A percentile compares a stretch with the other conserved stretches of the same genome.
Evolutionary conservation across 2,329 filamentous ascomycete genomes (phyloP).

Genomic region (Phialophora tarda): DNA sequence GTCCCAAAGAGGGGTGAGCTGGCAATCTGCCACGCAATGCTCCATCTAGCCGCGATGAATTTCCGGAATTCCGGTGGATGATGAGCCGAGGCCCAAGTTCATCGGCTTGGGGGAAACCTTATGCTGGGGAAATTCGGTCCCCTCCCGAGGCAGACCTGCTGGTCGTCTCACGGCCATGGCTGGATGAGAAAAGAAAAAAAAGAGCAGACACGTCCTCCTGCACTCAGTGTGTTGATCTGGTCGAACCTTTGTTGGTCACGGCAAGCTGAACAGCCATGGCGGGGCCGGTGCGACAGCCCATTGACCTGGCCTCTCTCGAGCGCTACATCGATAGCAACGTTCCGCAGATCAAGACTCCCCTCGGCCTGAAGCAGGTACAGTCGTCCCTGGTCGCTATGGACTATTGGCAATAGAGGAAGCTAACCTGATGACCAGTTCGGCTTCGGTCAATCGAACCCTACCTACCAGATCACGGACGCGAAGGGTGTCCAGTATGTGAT

Average conservation of each 20-base stretch:
- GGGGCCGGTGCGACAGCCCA: constrained; percentile 84
- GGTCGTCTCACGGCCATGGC: not conserved
- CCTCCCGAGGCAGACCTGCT: not conserved
- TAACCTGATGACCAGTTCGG: constrained; percentile 69
- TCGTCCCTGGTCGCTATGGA: not conserved
- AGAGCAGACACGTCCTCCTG: not conserved
- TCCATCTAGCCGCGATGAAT: too few relatives aligned
- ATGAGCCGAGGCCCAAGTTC: not conserved
- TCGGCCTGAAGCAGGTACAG: constrained; percentile 85
- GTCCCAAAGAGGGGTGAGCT: too few relatives aligned
- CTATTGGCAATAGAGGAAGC: not conserved
- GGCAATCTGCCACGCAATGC: too few relatives aligned
- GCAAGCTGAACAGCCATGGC: constrained; percentile 63
- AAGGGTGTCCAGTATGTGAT: constrained; percentile 78
- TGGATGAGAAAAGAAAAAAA: constrained; percentile 6
- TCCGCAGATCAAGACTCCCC: constrained; percentile 79
- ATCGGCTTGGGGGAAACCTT: not conserved
- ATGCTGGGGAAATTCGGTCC: constrained; percentile 3
- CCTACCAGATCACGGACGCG: constrained; percentile 82
- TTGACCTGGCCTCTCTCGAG: constrained; percentile 80
- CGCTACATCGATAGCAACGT: constrained; percentile 77
- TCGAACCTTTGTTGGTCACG: not conserved
- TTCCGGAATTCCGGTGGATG: not conserved
- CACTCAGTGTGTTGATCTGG: not conserved
- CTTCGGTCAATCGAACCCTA: constrained; percentile 96